Evolutionary conservation across 192 early-diverging fungal species (phyloP).

Genomic region (Backusella mclennaniae): DNA sequence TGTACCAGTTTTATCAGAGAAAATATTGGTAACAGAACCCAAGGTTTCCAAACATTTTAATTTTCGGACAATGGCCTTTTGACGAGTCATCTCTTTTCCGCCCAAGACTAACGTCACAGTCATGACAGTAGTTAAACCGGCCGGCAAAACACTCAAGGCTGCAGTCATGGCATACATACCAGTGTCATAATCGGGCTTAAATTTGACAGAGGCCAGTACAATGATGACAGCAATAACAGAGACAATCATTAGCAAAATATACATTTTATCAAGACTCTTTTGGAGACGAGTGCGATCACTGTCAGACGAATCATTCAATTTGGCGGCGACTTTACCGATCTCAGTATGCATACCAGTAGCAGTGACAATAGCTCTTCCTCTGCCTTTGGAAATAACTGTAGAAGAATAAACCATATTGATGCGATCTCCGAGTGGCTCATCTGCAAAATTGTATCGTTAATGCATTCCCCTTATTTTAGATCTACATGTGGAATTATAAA

Average conservation of each 20-base stretch:
- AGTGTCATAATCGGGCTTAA: slow-evolving; percentile 56
- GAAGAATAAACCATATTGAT: slow-evolving; percentile 89
- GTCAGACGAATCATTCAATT: slow-evolving; percentile 59
- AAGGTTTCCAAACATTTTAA: slow-evolving; percentile 87
- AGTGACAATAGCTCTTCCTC: slow-evolving; percentile 88
- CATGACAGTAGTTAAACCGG: slow-evolving; percentile 89
- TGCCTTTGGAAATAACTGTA: slow-evolving; percentile 86
- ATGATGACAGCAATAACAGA: slow-evolving; percentile 75
- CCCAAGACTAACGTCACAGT: slow-evolving; percentile 92
- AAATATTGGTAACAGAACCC: slow-evolving; percentile 93
- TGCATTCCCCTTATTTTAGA: not conserved
- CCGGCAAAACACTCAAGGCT: slow-evolving; percentile 89
- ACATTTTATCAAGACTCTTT: slow-evolving; percentile 69
- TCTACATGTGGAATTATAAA: not conserved
- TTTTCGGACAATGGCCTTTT: slow-evolving; percentile 89
- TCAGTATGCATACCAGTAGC: slow-evolving; percentile 83
- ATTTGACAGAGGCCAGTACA: slow-evolving; percentile 75
- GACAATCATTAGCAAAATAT: slow-evolving; percentile 68
- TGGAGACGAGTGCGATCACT: slow-evolving; percentile 61
- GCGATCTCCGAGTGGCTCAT: slow-evolving; percentile 86
- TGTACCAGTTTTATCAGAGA: slow-evolving; percentile 94
- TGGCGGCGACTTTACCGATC: slow-evolving; percentile 87
- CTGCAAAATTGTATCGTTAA: slow-evolving; percentile 12
- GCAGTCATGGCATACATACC: slow-evolving; percentile 79
- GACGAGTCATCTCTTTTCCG: slow-evolving; percentile 81